Percentiles rank a stretch among this genome's conserved stretches.
These are phyloP conservation scores for Thamnidium elegans DNA, from an alignment of 192 early-diverging fungal genomes.

Conservation along the genomic window DNA sequence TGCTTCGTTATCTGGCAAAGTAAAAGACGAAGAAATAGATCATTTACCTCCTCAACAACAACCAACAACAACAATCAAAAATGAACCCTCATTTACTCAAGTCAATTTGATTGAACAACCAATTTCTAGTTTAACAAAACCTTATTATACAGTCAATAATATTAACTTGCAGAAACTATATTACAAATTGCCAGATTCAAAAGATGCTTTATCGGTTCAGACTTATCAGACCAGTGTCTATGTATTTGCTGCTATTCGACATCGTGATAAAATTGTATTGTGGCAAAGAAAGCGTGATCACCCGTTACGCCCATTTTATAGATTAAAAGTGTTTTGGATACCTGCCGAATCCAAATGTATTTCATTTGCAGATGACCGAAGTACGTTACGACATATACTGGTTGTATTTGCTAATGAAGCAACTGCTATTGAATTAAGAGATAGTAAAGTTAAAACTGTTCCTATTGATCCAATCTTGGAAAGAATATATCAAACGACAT, in stretches of 20 bases:
- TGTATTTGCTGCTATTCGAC: slow-evolving; percentile 25
- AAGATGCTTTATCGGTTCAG: slow-evolving; percentile 25
- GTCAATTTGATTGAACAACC: too few species aligned
- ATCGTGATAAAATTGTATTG: slow-evolving; percentile 26
- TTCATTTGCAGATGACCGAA: slow-evolving; percentile 35
- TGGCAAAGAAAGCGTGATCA: slow-evolving; percentile 27
- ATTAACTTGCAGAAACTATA: slow-evolving; percentile 16
- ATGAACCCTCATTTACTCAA: too few species aligned
- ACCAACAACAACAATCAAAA: neutral
- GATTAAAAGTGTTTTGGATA: slow-evolving; percentile 33
- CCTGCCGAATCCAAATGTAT: slow-evolving; percentile 21
- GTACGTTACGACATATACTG: slow-evolving; percentile 21
- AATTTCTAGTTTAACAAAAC: too few species aligned
- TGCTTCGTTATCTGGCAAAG: slow-evolving; percentile 1
- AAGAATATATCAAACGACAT: slow-evolving; percentile 8
- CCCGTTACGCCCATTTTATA: slow-evolving; percentile 9
- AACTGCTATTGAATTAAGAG: slow-evolving; percentile 22
- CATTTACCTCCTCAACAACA: too few species aligned
- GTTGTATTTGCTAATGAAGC: slow-evolving; percentile 33
- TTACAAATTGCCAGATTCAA: slow-evolving; percentile 33
- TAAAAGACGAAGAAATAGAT: neutral
- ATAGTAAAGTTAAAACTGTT: slow-evolving; percentile 31
- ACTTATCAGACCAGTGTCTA: slow-evolving; percentile 25
- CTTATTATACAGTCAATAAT: neutral
- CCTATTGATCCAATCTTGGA: slow-evolving; percentile 22